Conservation (phyloP, 2,329 filamentous ascomycete genomes). For the Graphilbum sp. region DNA sequence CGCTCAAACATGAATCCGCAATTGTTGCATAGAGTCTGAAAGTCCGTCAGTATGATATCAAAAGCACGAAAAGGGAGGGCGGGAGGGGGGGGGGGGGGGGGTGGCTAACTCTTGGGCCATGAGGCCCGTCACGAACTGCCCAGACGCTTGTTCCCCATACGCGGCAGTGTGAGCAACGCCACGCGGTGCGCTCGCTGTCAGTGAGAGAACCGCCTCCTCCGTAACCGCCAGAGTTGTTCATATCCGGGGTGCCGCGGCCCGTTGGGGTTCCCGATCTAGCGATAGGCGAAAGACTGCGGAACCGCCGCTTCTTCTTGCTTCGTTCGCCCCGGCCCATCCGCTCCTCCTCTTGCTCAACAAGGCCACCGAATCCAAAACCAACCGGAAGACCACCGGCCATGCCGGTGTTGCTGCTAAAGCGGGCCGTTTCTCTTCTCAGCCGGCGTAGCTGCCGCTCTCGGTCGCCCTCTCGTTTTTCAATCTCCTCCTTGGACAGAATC, state of each 20-base stretch:
- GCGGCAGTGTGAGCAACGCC: constrained; percentile 77
- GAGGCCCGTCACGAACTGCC: constrained; percentile 84
- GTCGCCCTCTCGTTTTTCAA: constrained; percentile 91
- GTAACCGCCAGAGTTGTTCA: constrained; percentile 49
- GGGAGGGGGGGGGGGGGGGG: constrained; percentile 5
- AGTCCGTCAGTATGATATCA: constrained; percentile 4
- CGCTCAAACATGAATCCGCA: constrained; percentile 83
- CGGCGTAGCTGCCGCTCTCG: constrained; percentile 80
- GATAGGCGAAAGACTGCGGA: constrained; percentile 71
- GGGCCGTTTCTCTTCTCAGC: constrained; percentile 74
- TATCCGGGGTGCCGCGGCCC: constrained; percentile 66
- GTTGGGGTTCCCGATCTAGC: constrained; percentile 52
- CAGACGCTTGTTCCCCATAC: constrained; percentile 85
- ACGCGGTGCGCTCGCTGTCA: constrained; percentile 63
- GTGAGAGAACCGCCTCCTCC: constrained; percentile 49
- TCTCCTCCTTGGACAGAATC: constrained; percentile 79
- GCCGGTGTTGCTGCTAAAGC: constrained; percentile 74
- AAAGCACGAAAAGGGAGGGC: constrained; percentile 4
- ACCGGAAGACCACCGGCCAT: constrained; percentile 62
- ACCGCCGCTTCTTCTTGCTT: constrained; percentile 88
- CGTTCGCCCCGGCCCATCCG: constrained; percentile 82
- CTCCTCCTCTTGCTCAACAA: constrained; percentile 50
- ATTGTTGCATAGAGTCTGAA: constrained; percentile 75
- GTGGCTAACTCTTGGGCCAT: constrained; percentile 57
- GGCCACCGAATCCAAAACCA: constrained; percentile 29